These are phyloP conservation scores for Hysterium pulicare DNA, from an alignment of 2,329 filamentous ascomycete species.

Conservation along the genomic window DNA sequence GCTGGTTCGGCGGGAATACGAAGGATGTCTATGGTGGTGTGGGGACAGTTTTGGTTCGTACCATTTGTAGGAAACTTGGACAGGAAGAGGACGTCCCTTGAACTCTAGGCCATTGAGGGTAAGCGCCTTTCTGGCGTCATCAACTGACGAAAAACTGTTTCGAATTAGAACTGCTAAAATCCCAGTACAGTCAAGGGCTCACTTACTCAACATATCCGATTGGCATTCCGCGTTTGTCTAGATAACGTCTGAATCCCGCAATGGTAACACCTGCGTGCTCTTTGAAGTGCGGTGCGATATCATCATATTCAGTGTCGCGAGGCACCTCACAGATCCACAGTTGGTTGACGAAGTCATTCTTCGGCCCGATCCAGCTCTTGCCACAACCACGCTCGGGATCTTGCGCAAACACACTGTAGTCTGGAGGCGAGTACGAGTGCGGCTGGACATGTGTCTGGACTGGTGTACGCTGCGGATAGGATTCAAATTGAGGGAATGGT, in stretches of 20 bases:
- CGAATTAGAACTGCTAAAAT: background rate
- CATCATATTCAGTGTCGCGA: slow-evolving; percentile 7
- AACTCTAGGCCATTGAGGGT: background rate
- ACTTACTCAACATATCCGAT: slow-evolving; percentile 1
- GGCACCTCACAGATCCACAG: slow-evolving; percentile 26
- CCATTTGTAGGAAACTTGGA: background rate
- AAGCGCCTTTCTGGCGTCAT: background rate
- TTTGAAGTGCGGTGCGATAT: slow-evolving; percentile 19
- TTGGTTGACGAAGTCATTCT: slow-evolving; percentile 22
- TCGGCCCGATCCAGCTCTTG: slow-evolving; percentile 27
- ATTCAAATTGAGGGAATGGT: slow-evolving; percentile 4
- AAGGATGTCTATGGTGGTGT: background rate
- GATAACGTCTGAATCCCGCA: background rate
- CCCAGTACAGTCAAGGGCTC: background rate
- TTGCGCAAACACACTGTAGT: slow-evolving; percentile 11
- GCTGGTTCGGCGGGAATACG: background rate
- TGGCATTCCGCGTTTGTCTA: background rate
- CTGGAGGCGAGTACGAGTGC: background rate
- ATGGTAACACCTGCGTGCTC: slow-evolving; percentile 9
- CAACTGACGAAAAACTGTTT: background rate
- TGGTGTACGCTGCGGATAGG: background rate
- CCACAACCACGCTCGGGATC: slow-evolving; percentile 22
- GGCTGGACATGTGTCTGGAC: background rate
- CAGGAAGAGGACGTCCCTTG: background rate
- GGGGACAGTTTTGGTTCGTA: background rate